Conservation (phyloP, 169 alveolate genomes). For the Babesia ovis region DNA sequence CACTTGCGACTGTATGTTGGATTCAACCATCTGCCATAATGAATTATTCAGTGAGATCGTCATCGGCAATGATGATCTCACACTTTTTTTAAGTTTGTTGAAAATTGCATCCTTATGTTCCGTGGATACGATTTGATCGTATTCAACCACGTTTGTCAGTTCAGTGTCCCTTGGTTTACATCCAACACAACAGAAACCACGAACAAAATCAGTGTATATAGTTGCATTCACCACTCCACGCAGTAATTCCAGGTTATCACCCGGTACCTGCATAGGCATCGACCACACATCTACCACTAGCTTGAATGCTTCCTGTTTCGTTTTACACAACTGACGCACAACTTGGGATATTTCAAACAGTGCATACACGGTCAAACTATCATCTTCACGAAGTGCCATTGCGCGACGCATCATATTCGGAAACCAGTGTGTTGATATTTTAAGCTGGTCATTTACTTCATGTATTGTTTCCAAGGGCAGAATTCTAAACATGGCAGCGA, state of each 20-base stretch:
- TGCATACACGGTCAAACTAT: background rate
- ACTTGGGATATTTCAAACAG: background rate
- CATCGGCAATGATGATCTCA: background rate
- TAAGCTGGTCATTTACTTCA: background rate
- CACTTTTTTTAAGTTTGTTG: background rate
- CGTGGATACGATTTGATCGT: background rate
- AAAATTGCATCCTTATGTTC: background rate
- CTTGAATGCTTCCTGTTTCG: slow-evolving; percentile 23
- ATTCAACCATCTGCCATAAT: background rate
- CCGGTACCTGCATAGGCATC: background rate
- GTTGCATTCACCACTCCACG: background rate
- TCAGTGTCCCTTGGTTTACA: slow-evolving; percentile 5
- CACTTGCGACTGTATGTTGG: background rate
- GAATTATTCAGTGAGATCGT: background rate
- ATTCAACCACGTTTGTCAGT: background rate
- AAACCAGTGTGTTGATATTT: slow-evolving; percentile 4
- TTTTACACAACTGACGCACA: slow-evolving; percentile 10
- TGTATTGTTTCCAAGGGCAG: background rate
- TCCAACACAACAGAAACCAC: slow-evolving; percentile 11
- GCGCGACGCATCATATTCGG: slow-evolving; percentile 26
- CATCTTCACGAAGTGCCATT: background rate
- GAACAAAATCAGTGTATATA: background rate
- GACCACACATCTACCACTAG: slow-evolving; percentile 44
- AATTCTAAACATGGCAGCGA: background rate
- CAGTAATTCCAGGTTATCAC: background rate